Conservation (phyloP, 2,329 filamentous ascomycete genomes). For the Lachnellula subtilissima region DNA sequence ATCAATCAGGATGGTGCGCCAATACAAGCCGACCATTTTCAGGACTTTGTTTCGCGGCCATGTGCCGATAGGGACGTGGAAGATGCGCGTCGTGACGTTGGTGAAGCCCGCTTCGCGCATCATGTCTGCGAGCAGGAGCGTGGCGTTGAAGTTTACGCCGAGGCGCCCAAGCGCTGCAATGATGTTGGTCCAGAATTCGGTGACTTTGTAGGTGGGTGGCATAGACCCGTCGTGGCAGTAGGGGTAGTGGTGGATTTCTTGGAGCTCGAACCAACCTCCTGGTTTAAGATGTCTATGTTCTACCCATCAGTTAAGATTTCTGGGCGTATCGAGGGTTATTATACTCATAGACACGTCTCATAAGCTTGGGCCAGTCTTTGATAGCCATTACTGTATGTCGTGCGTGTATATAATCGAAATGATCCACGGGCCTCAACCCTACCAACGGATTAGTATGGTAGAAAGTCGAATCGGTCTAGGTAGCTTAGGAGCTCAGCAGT, state of each 20-base stretch:
- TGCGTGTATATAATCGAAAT: conserved; percentile 59
- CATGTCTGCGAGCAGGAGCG: conserved; percentile 38
- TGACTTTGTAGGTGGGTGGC: conserved; percentile 37
- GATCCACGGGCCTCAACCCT: conserved; percentile 44
- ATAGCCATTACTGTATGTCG: conserved; percentile 53
- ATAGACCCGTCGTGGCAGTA: conserved; percentile 40
- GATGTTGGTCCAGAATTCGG: conserved; percentile 44
- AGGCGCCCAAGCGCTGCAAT: conserved; percentile 40
- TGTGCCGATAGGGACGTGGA: conserved; percentile 44
- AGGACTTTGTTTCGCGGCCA: conserved; percentile 41
- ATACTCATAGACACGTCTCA: conserved; percentile 44
- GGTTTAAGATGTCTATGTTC: conserved; percentile 44
- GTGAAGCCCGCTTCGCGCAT: conserved; percentile 48
- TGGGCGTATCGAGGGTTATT: conserved; percentile 11
- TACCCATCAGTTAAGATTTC: conserved; percentile 3
- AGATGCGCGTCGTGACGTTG: conserved; percentile 39
- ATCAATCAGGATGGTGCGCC: conserved; percentile 46
- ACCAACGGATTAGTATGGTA: too few species aligned
- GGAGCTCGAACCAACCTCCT: conserved; percentile 51
- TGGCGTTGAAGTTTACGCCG: conserved; percentile 44
- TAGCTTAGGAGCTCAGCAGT: too few species aligned
- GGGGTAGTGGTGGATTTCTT: conserved; percentile 49
- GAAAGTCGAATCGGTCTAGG: too few species aligned
- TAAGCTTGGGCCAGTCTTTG: conserved; percentile 48
- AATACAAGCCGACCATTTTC: conserved; percentile 49